Conservation (phyloP, 257 asterid genomes). For the Penstemon eatonii region DNA sequence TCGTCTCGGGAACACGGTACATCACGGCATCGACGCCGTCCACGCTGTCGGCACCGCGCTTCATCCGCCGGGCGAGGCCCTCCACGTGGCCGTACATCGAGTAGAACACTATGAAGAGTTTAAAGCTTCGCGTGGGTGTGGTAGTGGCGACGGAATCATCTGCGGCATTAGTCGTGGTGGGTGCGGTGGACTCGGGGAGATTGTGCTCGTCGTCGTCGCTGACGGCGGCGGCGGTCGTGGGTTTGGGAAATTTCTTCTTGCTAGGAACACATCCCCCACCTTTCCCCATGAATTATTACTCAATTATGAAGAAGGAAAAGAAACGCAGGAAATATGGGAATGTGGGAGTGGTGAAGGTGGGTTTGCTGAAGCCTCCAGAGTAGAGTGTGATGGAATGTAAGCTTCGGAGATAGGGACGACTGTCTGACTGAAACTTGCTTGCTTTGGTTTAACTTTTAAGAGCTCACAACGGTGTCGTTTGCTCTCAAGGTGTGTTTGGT, state of each 20-base stretch:
- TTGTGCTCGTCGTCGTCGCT: slow-evolving; percentile 25
- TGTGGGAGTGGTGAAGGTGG: no score
- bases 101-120: slow-evolving; percentile 73
- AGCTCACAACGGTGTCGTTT: no score
- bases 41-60: slow-evolving; percentile 73
- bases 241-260: slow-evolving; percentile 49
- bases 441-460: no score
- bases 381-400: no score
- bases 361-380: no score
- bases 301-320: background rate
- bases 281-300: slow-evolving; percentile 57
- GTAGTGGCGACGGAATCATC: slow-evolving; percentile 18
- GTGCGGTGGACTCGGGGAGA: slow-evolving; percentile 28
- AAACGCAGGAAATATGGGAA: background rate
- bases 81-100: slow-evolving; percentile 99
- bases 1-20: slow-evolving; percentile 80
- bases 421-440: no score
- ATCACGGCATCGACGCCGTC: slow-evolving; percentile 73
- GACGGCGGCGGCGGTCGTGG: slow-evolving; percentile 35
- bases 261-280: slow-evolving; percentile 95
- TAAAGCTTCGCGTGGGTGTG: slow-evolving; percentile 32
- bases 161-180: background rate
- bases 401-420: no score
- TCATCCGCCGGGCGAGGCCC: slow-evolving; percentile 75
- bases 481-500: no score